Conservation (phyloP, 148 eudicot genomes). For the Salicornia ramosissima region DNA sequence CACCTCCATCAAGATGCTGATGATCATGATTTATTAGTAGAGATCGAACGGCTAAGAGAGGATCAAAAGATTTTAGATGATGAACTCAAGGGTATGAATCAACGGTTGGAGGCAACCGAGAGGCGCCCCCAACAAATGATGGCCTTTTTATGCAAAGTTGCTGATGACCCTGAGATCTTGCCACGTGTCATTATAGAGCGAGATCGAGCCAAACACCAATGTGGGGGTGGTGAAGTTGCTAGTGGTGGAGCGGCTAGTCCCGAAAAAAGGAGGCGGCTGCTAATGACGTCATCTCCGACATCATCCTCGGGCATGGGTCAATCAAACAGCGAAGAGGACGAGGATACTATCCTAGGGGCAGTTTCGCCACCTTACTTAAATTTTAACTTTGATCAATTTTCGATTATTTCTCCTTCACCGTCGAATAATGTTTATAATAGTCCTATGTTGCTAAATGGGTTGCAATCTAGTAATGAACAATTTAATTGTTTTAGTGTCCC, state of each 20-base stretch:
- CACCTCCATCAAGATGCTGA: conserved; percentile 35
- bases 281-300: conserved; percentile 32
- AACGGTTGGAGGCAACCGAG: conserved; percentile 64
- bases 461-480: neutral
- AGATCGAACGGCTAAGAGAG: conserved; percentile 51
- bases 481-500: conserved; percentile 13
- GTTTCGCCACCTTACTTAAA: conserved; percentile 19
- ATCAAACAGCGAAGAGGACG: conserved; percentile 24
- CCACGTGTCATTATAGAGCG: conserved; percentile 50
- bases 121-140: conserved; percentile 84
- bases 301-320: conserved; percentile 19
- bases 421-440: conserved; percentile 19
- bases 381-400: conserved; percentile 5
- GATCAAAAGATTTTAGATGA: conserved; percentile 58
- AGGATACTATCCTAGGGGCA: conserved; percentile 19
- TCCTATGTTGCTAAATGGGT: neutral
- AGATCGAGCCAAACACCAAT: conserved; percentile 17
- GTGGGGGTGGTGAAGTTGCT: neutral
- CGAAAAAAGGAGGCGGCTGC: conserved; percentile 49
- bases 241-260: conserved; percentile 5
- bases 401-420: conserved; percentile 2
- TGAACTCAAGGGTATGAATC: conserved; percentile 54
- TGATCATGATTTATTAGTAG: conserved; percentile 36
- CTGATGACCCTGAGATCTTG: conserved; percentile 60
- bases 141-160: conserved; percentile 58